A percentile compares a stretch with the other conserved stretches of the same genome.
Conservation (phyloP, 495 filamentous ascomycete species). For the Pyrenula aspistea region DNA sequence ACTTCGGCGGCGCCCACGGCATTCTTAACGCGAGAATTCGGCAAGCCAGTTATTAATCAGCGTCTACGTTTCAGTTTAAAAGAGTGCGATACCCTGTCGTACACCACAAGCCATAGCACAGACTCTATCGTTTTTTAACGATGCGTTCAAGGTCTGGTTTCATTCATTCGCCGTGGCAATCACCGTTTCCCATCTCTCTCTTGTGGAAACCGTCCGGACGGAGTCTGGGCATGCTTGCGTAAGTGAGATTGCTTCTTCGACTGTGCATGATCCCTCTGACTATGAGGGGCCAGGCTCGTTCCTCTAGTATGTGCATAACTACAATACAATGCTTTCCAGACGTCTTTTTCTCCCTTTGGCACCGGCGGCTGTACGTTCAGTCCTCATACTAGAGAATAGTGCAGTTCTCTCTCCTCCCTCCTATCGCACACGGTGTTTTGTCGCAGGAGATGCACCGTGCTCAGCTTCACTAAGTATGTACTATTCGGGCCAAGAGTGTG, state of each 20-base stretch:
- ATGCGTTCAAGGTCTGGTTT: background rate
- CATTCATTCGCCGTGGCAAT: background rate
- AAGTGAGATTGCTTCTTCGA: background rate
- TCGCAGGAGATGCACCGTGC: constrained; percentile 9
- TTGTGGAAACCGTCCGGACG: background rate
- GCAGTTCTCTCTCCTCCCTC: background rate
- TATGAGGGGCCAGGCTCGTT: background rate
- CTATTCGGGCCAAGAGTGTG: constrained; percentile 15
- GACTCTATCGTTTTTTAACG: background rate
- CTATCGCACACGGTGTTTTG: background rate
- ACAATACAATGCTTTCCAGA: background rate
- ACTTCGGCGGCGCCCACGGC: too few relatives aligned
- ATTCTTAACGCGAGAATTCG: too few relatives aligned
- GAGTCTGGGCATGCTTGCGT: background rate
- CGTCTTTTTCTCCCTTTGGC: background rate
- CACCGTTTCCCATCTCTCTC: background rate
- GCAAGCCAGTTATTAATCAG: too few relatives aligned
- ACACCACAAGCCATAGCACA: background rate
- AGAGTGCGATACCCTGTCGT: background rate
- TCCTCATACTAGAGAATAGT: background rate
- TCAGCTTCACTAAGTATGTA: constrained; percentile 9
- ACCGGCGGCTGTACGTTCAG: background rate
- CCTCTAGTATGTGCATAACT: background rate
- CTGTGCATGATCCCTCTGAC: background rate
- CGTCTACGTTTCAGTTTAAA: background rate